A percentile compares a stretch with the other conserved stretches of the same genome.
Evolutionary conservation across 805 yeast species (phyloP).

Genomic region (Ogataea ramenticola): DNA sequence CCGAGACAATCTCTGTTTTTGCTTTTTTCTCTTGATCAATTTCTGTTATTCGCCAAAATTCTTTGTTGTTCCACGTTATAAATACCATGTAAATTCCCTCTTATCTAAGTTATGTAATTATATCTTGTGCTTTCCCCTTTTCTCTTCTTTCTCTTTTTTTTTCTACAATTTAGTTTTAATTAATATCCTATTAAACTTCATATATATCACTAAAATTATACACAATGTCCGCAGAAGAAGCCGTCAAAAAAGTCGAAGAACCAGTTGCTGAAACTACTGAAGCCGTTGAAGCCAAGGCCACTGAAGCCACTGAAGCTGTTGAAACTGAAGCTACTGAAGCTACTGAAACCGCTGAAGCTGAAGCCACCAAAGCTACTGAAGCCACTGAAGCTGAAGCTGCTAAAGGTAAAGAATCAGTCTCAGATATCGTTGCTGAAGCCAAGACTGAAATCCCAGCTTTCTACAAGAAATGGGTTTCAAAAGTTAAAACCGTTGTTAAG

Average conservation of each 20-base stretch:
- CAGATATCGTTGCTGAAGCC: conserved; percentile 4
- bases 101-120: too few species aligned
- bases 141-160: too few species aligned
- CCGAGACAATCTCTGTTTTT: too few species aligned
- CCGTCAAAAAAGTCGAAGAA: not conserved
- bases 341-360: not conserved
- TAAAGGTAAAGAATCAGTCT: conserved; percentile 3
- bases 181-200: not conserved
- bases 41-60: too few species aligned
- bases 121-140: too few species aligned
- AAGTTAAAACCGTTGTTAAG: conserved; percentile 19
- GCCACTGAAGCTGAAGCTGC: not conserved
- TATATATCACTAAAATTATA: not conserved
- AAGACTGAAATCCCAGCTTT: conserved; percentile 1
- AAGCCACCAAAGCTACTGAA: not conserved
- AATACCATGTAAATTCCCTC: too few species aligned
- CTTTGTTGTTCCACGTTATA: too few species aligned
- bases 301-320: too few species aligned
- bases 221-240: conserved; percentile 2
- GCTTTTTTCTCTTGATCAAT: too few species aligned
- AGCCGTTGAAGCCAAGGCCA: not conserved
- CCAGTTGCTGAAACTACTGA: too few species aligned
- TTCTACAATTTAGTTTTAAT: not conserved
- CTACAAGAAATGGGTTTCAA: conserved; percentile 21
- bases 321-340: too few species aligned